Evolutionary conservation across 163 green algal genomes (phyloP).

Genomic region (Prototheca wickerhamii): DNA sequence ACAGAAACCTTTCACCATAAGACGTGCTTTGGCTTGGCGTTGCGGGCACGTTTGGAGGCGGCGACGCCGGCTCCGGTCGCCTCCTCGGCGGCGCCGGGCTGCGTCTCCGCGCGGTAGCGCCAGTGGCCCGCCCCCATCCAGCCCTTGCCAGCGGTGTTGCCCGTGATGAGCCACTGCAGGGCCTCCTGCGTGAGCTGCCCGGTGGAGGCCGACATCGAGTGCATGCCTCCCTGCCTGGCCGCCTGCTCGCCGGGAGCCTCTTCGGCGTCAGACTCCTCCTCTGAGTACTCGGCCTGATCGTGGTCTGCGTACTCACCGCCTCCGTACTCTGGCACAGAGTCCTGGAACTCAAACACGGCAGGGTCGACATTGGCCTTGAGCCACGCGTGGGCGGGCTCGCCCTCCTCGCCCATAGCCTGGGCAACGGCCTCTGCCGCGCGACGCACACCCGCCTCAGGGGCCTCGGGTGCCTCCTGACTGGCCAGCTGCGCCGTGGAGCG

Average conservation of each 20-base stretch:
- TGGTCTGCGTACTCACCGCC: no score
- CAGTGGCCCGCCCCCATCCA: conserved; percentile 55
- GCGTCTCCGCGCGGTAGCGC: conserved; percentile 29
- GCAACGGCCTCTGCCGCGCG: neutral
- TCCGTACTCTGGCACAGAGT: no score
- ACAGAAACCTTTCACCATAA: no score
- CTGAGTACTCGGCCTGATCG: no score
- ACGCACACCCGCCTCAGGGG: no score
- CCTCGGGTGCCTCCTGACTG: no score
- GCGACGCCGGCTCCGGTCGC: neutral
- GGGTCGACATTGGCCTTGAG: neutral
- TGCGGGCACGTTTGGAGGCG: no score
- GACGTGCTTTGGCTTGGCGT: no score
- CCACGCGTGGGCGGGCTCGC: neutral
- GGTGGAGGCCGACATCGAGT: neutral
- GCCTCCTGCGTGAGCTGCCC: conserved; percentile 17
- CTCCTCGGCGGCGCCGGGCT: conserved; percentile 2
- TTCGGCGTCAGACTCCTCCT: no score
- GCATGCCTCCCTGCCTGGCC: neutral
- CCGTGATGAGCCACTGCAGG: conserved; percentile 30
- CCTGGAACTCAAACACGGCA: neutral
- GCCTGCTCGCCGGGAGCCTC: neutral
- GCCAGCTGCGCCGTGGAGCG: no score
- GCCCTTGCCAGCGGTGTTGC: conserved; percentile 10
- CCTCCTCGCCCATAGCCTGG: neutral